Conservation (phyloP, 1,284 basidiomycete species). For the Moniliophthora roreri region DNA sequence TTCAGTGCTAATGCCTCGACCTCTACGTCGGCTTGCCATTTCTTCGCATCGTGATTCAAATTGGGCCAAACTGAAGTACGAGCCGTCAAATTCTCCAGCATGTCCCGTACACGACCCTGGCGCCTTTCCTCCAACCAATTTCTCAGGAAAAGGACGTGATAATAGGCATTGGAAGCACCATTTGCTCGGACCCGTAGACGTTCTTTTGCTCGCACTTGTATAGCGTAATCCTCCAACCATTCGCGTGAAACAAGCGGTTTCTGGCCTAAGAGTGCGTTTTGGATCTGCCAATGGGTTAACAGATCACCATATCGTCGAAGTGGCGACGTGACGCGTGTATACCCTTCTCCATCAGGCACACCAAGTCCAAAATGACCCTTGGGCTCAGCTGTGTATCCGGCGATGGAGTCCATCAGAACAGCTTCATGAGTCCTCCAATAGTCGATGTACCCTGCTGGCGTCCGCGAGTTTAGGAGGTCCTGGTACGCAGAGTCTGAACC, state of each 20-base stretch:
- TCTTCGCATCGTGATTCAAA: slow-evolving; percentile 2
- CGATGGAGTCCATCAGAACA: slow-evolving; percentile 35
- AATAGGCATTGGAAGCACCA: slow-evolving; percentile 27
- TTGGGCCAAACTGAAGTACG: background rate
- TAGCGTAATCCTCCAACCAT: slow-evolving; percentile 10
- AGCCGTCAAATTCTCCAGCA: background rate
- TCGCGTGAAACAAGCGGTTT: slow-evolving; percentile 40
- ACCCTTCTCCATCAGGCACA: slow-evolving; percentile 68
- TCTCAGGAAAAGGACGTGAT: slow-evolving; percentile 31
- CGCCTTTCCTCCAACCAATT: slow-evolving; percentile 24
- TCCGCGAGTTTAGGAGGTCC: slow-evolving; percentile 40
- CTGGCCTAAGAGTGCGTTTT: slow-evolving; percentile 61
- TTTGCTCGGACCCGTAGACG: slow-evolving; percentile 7
- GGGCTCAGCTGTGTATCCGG: slow-evolving; percentile 51
- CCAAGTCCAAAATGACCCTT: slow-evolving; percentile 74
- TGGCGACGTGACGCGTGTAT: slow-evolving; percentile 86
- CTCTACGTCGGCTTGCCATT: background rate
- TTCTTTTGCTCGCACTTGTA: slow-evolving; percentile 2
- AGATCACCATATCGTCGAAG: slow-evolving; percentile 87
- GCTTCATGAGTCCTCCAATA: slow-evolving; percentile 23
- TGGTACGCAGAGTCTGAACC: slow-evolving; percentile 32
- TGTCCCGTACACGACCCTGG: background rate
- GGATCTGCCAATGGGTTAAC: slow-evolving; percentile 93
- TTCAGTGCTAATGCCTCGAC: background rate
- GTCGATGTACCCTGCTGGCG: slow-evolving; percentile 42